A percentile compares a stretch with the other conserved stretches of the same genome.
Conservation (phyloP, 1,284 basidiomycete species). For the Dichomitus squalens region DNA sequence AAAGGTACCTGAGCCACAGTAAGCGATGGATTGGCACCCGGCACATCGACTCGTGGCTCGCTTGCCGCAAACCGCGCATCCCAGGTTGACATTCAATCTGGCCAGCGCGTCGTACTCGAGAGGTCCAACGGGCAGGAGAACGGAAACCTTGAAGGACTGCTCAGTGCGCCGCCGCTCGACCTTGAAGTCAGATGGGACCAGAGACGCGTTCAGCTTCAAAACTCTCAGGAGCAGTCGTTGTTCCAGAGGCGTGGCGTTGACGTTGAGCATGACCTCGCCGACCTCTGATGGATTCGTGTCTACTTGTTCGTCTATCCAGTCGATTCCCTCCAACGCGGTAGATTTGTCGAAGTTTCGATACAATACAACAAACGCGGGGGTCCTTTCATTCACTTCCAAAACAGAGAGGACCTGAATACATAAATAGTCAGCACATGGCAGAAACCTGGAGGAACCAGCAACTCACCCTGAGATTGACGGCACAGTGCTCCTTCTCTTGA, state of each 20-base stretch:
- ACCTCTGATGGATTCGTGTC: not conserved
- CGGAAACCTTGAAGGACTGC: not conserved
- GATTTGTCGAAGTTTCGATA: constrained; percentile 28
- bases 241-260: constrained; percentile 37
- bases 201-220: constrained; percentile 30
- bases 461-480: constrained; percentile 36
- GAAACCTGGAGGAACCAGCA: not conserved
- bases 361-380: constrained; percentile 36
- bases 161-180: constrained; percentile 17
- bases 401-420: constrained; percentile 34
- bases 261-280: constrained; percentile 27
- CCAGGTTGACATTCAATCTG: constrained; percentile 36
- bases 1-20: constrained; percentile 38
- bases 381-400: constrained; percentile 28
- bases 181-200: constrained; percentile 25
- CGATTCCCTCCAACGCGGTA: constrained; percentile 12
- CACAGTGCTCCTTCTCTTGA: constrained; percentile 23
- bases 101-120: constrained; percentile 39
- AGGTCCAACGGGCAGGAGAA: constrained; percentile 42
- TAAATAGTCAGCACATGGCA: not conserved
- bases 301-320: constrained; percentile 19
- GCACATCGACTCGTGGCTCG: constrained; percentile 36
- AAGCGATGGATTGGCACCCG: constrained; percentile 39
- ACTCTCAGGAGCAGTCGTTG: constrained; percentile 27
- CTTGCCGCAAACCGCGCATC: constrained; percentile 43